These are phyloP conservation scores for Speleostelium caveatum DNA, from an alignment of 78 protist genomes.

Conservation along the genomic window DNA sequence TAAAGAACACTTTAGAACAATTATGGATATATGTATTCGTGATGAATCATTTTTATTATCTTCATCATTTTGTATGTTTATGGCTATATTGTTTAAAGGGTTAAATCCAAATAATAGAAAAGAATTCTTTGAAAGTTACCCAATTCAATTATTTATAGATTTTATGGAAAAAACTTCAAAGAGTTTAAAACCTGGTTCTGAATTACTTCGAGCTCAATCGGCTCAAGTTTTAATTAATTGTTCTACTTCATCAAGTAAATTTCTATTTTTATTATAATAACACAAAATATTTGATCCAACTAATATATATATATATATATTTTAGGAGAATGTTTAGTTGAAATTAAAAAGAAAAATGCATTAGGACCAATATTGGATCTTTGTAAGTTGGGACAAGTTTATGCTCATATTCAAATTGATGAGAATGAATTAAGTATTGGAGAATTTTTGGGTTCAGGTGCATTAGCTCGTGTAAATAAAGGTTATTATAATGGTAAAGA, in stretches of 20 bases:
- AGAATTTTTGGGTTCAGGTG: conserved; percentile 64
- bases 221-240: conserved; percentile 64
- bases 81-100: conserved; percentile 19
- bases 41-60: conserved; percentile 26
- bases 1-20: conserved; percentile 12
- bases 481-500: conserved; percentile 55
- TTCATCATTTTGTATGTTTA: conserved; percentile 2
- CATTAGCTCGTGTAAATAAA: conserved; percentile 45
- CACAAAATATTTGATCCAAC: too few species aligned
- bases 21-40: conserved; percentile 32
- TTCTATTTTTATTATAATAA: too few species aligned
- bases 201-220: conserved; percentile 25
- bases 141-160: conserved; percentile 31
- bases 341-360: conserved; percentile 28
- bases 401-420: conserved; percentile 55
- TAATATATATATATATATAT: background rate
- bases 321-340: conserved; percentile 7
- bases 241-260: conserved; percentile 12
- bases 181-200: background rate
- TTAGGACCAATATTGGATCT: conserved; percentile 35
- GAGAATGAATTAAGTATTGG: conserved; percentile 42
- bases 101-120: conserved; percentile 2
- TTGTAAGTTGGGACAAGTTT: conserved; percentile 53
- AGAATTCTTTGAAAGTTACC: conserved; percentile 43
- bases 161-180: conserved; percentile 33